phyloP scores from a whole-genome alignment of 2,329 filamentous ascomycete species.

The Ilyonectria robusta region DNA sequence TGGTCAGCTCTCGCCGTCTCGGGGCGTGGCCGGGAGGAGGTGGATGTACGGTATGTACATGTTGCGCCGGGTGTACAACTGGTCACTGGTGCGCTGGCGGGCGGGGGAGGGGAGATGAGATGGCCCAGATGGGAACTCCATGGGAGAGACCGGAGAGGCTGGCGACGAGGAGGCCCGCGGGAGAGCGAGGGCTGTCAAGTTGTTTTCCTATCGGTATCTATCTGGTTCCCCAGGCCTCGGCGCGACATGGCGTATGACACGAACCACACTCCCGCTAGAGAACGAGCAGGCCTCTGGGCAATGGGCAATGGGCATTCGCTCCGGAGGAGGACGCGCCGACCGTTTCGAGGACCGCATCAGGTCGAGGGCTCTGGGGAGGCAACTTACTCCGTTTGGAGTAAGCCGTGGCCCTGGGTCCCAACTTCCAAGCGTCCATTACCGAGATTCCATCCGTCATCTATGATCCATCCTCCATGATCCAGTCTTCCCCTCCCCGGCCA shows the following conservation, averaged over 20 bases:
- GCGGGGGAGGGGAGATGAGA: constrained; percentile 9
- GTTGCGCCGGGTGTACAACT: neutral
- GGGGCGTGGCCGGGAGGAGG: constrained; percentile 8
- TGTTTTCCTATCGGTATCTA: neutral
- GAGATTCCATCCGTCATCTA: constrained; percentile 3
- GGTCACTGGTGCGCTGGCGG: neutral
- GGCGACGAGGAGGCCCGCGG: neutral
- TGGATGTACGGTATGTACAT: neutral
- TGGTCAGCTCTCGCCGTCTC: constrained; percentile 28
- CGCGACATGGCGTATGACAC: constrained; percentile 26
- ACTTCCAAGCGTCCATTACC: constrained; percentile 12
- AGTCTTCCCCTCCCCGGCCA: constrained; percentile 37
- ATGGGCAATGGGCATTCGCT: neutral
- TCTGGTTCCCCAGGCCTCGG: constrained; percentile 16
- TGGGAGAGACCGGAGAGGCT: constrained; percentile 8
- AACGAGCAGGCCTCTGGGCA: neutral
- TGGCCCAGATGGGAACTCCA: neutral
- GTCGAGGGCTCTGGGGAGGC: constrained; percentile 9
- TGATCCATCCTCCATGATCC: constrained; percentile 16
- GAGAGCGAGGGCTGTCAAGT: neutral
- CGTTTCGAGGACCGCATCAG: constrained; percentile 11
- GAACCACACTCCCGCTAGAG: constrained; percentile 21
- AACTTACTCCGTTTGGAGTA: constrained; percentile 12
- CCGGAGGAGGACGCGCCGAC: constrained; percentile 23
- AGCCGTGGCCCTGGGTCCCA: constrained; percentile 30